Conservation (phyloP, 495 filamentous ascomycete genomes). For the Xylaria curta region DNA sequence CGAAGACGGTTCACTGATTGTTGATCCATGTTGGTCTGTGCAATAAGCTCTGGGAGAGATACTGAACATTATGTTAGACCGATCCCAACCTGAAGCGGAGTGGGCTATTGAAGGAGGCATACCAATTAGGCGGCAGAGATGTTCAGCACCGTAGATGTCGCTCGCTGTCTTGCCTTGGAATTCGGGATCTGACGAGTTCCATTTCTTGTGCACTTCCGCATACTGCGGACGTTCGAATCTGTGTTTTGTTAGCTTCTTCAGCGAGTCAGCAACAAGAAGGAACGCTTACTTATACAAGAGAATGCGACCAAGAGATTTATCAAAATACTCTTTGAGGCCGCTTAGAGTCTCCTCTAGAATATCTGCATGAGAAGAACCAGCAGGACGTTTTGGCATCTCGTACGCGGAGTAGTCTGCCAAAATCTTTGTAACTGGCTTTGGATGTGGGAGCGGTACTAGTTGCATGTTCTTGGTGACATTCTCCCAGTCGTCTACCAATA, state of each 20-base stretch:
- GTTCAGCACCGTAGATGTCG: conserved; percentile 93
- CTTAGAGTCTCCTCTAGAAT: conserved; percentile 86
- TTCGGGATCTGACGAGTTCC: conserved; percentile 61
- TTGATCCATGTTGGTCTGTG: conserved; percentile 96
- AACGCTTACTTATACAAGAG: conserved; percentile 75
- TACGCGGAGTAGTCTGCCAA: conserved; percentile 76
- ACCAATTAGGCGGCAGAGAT: conserved; percentile 88
- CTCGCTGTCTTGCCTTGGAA: conserved; percentile 67
- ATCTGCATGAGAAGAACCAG: conserved; percentile 72
- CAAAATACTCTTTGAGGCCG: conserved; percentile 90
- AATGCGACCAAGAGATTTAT: conserved; percentile 81
- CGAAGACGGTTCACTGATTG: conserved; percentile 85
- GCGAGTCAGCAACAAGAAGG: not conserved
- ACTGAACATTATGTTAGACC: conserved; percentile 59
- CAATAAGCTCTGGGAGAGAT: conserved; percentile 88
- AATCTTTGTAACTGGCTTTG: conserved; percentile 74
- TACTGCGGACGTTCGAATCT: conserved; percentile 89
- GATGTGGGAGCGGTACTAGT: conserved; percentile 82
- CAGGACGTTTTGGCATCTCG: conserved; percentile 69
- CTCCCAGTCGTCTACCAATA: conserved; percentile 98
- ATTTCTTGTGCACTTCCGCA: conserved; percentile 69
- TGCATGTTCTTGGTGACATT: conserved; percentile 93
- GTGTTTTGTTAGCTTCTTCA: conserved; percentile 23
- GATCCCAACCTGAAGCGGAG: not conserved
- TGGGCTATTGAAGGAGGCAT: conserved; percentile 41